These are phyloP conservation scores for Phytophthora sp. DNA, from an alignment of 352 stramenopile genomes.

Conservation along the genomic window DNA sequence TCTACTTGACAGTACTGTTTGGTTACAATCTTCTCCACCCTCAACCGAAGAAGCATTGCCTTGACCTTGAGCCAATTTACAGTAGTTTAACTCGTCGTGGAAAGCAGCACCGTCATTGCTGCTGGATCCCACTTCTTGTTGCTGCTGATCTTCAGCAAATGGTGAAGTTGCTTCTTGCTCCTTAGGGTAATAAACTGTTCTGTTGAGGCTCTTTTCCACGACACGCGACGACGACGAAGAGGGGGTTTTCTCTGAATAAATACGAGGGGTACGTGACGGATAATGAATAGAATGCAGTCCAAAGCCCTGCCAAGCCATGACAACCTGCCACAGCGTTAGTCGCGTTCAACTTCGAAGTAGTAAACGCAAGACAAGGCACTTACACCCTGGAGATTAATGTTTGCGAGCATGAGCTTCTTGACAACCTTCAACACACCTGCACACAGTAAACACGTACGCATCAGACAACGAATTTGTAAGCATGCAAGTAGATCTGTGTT, in stretches of 20 bases:
- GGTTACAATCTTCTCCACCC: constrained; percentile 8
- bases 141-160: background rate
- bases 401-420: constrained; percentile 19
- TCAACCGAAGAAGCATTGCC: background rate
- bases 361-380: background rate
- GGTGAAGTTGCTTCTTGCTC: background rate
- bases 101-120: background rate
- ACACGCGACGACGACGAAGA: background rate
- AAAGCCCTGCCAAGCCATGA: constrained; percentile 33
- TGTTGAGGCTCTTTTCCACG: background rate
- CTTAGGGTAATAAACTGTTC: constrained; percentile 16
- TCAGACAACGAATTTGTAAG: background rate
- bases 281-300: constrained; percentile 21
- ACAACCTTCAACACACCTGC: constrained; percentile 21
- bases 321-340: constrained; percentile 21
- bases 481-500: background rate
- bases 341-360: background rate
- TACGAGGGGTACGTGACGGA: background rate
- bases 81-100: background rate
- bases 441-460: background rate
- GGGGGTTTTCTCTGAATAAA: constrained; percentile 10
- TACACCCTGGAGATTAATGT: constrained; percentile 25
- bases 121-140: background rate
- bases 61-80: background rate
- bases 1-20: background rate